Base-by-base conservation (phyloP, 2,329 filamentous ascomycete species). In the Parascedosporium putredinis region DNA sequence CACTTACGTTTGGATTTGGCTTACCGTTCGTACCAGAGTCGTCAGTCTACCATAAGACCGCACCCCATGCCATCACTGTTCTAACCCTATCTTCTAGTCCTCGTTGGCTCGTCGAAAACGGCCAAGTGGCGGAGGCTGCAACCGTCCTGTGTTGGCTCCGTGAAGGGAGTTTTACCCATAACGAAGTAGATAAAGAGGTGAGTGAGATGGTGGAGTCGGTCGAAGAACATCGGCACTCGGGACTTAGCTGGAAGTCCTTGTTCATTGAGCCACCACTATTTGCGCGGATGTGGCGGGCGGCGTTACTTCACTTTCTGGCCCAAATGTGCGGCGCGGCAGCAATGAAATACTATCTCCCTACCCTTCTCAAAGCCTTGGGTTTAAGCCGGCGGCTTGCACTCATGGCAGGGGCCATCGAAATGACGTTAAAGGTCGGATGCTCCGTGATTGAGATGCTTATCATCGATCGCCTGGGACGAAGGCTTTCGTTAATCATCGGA, bases 271-370 rank as follows among this genome's bases (percentile, higher is more conserved):
- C 63, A 12, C 61, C 67, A 10, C 62, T 80, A 1, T 74, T 73
- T 56, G 66, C 70, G 12, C 67, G 77, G 0, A 64, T 81, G 12
- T 80, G 77, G 78, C 69, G 76, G 16, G 75, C 75, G 1, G 68
- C 74, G 0, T 61, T 79, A 1, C 64, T 80, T 4, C 76, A 79
- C 58, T 79, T 80, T 60, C 75, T 80, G 72, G 73, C 74, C 0
- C 75, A 78, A 55, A 75, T 79, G 72, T 78, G 74, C 54, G 76
- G 77, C 18, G 75, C 75, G 12, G 75, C 75, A 0, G 75, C 75
- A 2, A 79, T 80, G 67, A 79, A 80, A 55, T 79, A 80, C 55
- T 79, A 79, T 55, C 66, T 80, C 0, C 76, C 76, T 0, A 71
- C 69, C 0, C 71, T 79, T 7, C 73, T 80, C 51, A 60, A 66